These are phyloP conservation scores for Nephromyces sp. DNA, from an alignment of 169 alveolate species.

Conservation along the genomic window DNA sequence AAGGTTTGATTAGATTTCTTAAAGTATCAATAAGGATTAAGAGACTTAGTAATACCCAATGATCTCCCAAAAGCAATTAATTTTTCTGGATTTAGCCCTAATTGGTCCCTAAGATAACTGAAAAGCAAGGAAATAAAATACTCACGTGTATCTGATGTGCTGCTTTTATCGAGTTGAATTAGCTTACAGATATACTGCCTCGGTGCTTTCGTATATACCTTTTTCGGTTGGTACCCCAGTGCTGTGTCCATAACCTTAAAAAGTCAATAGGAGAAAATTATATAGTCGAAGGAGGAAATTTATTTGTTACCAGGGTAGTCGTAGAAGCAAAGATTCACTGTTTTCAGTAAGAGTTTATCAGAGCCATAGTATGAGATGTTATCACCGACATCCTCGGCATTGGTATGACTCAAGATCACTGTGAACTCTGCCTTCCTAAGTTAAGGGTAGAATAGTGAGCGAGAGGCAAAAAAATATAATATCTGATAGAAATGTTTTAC, in stretches of 20 bases:
- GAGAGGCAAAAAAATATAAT: not conserved
- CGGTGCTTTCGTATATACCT: constrained; percentile 63
- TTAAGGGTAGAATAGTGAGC: not conserved
- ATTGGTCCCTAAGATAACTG: not conserved
- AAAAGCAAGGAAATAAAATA: not conserved
- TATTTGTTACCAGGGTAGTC: constrained; percentile 56
- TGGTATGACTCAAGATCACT: constrained; percentile 71
- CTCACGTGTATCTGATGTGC: constrained; percentile 32
- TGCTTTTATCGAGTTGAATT: not conserved
- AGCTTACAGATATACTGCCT: constrained; percentile 60
- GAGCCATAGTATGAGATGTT: constrained; percentile 40
- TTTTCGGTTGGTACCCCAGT: constrained; percentile 64
- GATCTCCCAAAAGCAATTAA: constrained; percentile 80
- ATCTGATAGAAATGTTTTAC: not conserved
- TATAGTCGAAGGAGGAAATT: not conserved
- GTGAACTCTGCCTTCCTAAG: constrained; percentile 54
- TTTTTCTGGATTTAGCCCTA: constrained; percentile 47
- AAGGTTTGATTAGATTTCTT: not conserved
- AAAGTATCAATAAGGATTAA: not conserved
- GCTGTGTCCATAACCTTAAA: constrained; percentile 62
- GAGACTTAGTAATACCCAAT: constrained; percentile 46
- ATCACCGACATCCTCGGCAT: constrained; percentile 76
- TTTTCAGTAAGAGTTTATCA: constrained; percentile 35
- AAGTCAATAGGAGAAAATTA: not conserved
- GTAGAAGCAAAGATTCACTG: constrained; percentile 60